Conservation (phyloP, 2,329 filamentous ascomycete species). For the Knoxdaviesia proteae region DNA sequence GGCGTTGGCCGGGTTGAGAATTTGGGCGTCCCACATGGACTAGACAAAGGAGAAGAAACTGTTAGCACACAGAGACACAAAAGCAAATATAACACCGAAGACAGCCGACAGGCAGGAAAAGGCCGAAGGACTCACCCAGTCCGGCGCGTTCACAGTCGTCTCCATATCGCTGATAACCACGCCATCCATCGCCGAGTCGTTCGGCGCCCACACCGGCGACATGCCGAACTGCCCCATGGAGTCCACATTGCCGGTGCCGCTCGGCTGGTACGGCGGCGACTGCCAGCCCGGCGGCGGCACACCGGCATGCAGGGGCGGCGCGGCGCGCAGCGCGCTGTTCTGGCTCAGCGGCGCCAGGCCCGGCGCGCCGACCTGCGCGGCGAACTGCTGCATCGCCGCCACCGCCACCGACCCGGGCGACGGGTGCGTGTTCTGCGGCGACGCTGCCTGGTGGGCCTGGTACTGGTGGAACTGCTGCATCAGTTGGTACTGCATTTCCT, state of each 20-base stretch:
- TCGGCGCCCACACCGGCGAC: background rate
- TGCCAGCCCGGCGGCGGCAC: background rate
- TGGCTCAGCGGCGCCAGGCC: too few relatives aligned
- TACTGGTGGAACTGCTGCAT: too few relatives aligned
- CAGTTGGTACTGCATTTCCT: background rate
- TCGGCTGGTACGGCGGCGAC: background rate
- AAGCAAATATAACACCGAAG: background rate
- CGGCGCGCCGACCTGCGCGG: too few relatives aligned
- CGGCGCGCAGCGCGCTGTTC: background rate
- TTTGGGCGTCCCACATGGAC: slow-evolving; percentile 10
- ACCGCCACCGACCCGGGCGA: too few relatives aligned
- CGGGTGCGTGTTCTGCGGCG: too few relatives aligned
- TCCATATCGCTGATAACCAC: background rate
- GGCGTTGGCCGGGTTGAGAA: slow-evolving; percentile 7
- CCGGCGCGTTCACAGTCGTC: background rate
- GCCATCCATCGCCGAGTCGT: background rate
- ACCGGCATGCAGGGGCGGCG: background rate
- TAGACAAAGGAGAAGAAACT: background rate
- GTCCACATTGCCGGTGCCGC: background rate
- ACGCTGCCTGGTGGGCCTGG: too few relatives aligned
- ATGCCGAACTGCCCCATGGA: background rate
- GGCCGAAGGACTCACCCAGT: slow-evolving; percentile 4
- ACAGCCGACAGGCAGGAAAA: background rate
- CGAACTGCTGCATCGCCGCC: too few relatives aligned
- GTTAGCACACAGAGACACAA: background rate